Percentiles rank a stretch among this genome's conserved stretches.
Conservation (phyloP, 805 yeast genomes). For the Pichia gijzeniarum region DNA sequence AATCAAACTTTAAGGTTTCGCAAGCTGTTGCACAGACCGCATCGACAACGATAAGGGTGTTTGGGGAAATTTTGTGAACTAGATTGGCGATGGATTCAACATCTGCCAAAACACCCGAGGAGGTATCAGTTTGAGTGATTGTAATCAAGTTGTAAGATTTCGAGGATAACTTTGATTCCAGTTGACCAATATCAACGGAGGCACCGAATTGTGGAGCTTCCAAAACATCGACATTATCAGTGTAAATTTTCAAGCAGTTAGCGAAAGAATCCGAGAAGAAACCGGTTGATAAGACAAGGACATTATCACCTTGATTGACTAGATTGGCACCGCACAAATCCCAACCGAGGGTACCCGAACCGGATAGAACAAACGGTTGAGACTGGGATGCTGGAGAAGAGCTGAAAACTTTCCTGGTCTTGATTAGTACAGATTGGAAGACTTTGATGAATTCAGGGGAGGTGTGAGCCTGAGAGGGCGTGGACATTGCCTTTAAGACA, state of each 20-base stretch:
- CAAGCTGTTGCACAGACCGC: constrained; percentile 94
- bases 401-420: constrained; percentile 69
- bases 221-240: constrained; percentile 67
- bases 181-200: constrained; percentile 47
- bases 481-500: constrained; percentile 73
- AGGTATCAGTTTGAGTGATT: constrained; percentile 93
- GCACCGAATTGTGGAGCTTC: constrained; percentile 66
- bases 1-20: constrained; percentile 77
- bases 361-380: constrained; percentile 78
- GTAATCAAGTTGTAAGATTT: constrained; percentile 59
- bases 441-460: constrained; percentile 73
- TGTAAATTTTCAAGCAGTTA: constrained; percentile 65
- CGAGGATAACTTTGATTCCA: constrained; percentile 49
- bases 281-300: constrained; percentile 82
- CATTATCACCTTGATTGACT: constrained; percentile 57
- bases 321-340: constrained; percentile 81
- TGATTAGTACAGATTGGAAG: constrained; percentile 61
- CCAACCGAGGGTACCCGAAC: constrained; percentile 96
- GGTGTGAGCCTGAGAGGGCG: constrained; percentile 86
- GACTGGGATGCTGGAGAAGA: constrained; percentile 53
- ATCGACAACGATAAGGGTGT: constrained; percentile 79
- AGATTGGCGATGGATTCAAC: constrained; percentile 54
- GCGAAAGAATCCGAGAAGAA: constrained; percentile 82
- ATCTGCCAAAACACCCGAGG: constrained; percentile 85
- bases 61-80: constrained; percentile 65